Percentiles rank a stretch among this genome's conserved stretches.
phyloP scores from a whole-genome alignment of 352 stramenopile genomes.

The Phytophthora idaei region DNA sequence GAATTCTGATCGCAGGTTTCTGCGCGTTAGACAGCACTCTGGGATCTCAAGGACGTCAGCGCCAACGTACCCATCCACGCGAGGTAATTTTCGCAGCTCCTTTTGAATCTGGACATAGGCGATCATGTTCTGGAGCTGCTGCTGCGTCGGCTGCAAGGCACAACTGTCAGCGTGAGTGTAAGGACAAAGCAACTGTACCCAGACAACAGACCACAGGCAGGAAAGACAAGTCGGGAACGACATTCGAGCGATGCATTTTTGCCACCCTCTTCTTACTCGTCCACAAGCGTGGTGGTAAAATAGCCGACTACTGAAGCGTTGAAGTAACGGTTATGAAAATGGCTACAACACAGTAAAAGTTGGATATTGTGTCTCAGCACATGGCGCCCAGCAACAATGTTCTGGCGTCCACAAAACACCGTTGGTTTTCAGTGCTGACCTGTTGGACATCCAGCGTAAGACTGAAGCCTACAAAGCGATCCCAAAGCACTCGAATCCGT shows the following conservation, averaged over 20 bases:
- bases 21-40: constrained; percentile 13
- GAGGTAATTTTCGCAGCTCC: constrained; percentile 50
- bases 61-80: constrained; percentile 59
- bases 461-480: neutral
- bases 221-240: constrained; percentile 29
- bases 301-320: constrained; percentile 13
- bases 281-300: neutral
- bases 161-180: neutral
- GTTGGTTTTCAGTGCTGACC: neutral
- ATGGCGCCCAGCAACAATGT: neutral
- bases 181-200: neutral
- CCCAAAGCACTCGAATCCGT: neutral
- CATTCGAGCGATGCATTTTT: constrained; percentile 18
- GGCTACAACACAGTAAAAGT: constrained; percentile 1
- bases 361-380: neutral
- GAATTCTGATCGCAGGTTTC: constrained; percentile 22
- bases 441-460: constrained; percentile 7
- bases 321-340: constrained; percentile 20
- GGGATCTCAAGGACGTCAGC: neutral
- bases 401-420: neutral
- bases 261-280: neutral
- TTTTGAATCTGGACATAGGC: constrained; percentile 54
- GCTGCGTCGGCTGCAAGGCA: constrained; percentile 44
- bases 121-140: constrained; percentile 72
- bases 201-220: constrained; percentile 18